These are phyloP conservation scores for Truncatella angustata DNA, from an alignment of 2,329 filamentous ascomycete genomes.

Conservation along the genomic window DNA sequence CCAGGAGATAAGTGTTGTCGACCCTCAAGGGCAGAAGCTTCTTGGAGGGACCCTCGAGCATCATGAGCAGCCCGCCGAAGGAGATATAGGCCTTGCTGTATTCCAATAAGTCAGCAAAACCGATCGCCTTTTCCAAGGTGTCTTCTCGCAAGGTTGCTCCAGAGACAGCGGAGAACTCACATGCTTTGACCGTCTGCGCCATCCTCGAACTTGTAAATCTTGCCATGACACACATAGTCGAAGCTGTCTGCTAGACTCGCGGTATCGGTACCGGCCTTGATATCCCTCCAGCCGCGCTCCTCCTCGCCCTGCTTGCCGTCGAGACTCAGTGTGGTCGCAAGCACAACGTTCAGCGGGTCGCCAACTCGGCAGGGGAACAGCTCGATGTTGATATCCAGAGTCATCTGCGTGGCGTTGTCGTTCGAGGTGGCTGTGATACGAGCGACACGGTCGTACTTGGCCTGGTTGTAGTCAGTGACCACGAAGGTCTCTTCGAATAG, in stretches of 20 bases:
- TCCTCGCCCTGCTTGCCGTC: constrained; percentile 59
- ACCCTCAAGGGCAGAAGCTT: constrained; percentile 90
- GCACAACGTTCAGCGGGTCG: constrained; percentile 75
- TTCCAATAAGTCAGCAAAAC: background rate
- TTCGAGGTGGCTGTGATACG: constrained; percentile 76
- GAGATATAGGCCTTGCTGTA: constrained; percentile 87
- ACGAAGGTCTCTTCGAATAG: constrained; percentile 93
- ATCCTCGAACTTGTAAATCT: constrained; percentile 87
- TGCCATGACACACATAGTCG: constrained; percentile 86
- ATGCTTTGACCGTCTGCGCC: constrained; percentile 76
- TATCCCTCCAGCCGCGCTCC: constrained; percentile 78
- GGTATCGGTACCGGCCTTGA: constrained; percentile 47
- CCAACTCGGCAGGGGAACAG: constrained; percentile 75
- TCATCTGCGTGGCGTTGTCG: constrained; percentile 73
- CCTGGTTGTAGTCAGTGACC: constrained; percentile 73
- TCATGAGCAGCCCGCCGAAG: constrained; percentile 88
- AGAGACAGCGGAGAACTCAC: too few relatives aligned
- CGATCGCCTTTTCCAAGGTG: background rate
- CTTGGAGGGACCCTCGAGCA: constrained; percentile 90
- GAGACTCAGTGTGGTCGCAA: constrained; percentile 82
- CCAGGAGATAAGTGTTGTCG: constrained; percentile 87
- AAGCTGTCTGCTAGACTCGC: constrained; percentile 70
- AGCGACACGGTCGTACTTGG: constrained; percentile 93
- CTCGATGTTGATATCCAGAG: constrained; percentile 91
- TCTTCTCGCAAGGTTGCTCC: background rate